phyloP scores from a whole-genome alignment of 2,329 filamentous ascomycete genomes.

The Arthrinium puccinioides region DNA sequence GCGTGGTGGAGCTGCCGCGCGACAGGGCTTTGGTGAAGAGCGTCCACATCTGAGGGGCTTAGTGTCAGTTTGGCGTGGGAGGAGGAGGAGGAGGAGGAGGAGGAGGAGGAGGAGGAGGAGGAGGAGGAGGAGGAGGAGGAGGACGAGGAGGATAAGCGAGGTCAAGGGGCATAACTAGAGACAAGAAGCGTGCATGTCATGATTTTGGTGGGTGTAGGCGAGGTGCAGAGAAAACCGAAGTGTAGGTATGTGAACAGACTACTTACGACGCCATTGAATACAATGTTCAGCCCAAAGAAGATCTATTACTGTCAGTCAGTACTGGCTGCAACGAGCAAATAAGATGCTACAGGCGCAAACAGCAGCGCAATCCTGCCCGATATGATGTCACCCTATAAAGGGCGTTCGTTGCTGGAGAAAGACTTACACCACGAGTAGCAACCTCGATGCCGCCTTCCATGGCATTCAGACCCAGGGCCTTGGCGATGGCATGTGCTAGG shows the following conservation, averaged over 20 bases:
- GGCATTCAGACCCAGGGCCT: conserved; percentile 33
- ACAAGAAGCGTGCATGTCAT: too few relatives aligned
- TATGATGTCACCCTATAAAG: background rate
- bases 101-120: background rate
- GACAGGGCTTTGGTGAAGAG: conserved; percentile 76
- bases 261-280: conserved; percentile 64
- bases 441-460: conserved; percentile 38
- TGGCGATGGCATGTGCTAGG: conserved; percentile 37
- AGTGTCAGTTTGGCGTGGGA: too few relatives aligned
- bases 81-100: background rate
- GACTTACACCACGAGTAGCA: conserved; percentile 40
- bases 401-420: background rate
- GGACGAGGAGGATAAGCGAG: background rate
- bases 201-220: too few relatives aligned
- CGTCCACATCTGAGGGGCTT: conserved; percentile 67
- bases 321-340: background rate
- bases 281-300: conserved; percentile 69
- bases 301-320: conserved; percentile 31
- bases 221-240: too few relatives aligned
- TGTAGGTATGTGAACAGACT: too few relatives aligned
- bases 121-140: background rate
- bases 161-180: background rate
- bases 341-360: background rate
- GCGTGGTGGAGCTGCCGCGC: conserved; percentile 65
- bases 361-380: background rate